A percentile compares a stretch with the other conserved stretches of the same genome.
These are phyloP conservation scores for Torulaspora quercuum DNA, from an alignment of 805 yeast genomes.

Conservation along the genomic window DNA sequence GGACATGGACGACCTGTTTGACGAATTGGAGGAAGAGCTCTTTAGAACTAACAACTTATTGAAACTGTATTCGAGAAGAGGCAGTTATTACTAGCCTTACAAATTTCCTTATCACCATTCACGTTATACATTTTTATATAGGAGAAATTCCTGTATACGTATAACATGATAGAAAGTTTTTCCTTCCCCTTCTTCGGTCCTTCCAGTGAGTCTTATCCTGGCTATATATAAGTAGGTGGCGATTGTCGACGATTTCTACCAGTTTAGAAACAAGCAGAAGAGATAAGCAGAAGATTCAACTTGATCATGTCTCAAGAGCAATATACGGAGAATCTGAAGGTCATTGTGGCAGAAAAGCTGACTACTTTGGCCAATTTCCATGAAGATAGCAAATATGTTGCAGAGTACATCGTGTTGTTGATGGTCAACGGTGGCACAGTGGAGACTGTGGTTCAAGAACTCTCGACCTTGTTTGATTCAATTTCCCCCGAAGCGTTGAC, in stretches of 20 bases:
- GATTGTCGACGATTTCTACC: too few relatives aligned
- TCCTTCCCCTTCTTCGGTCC: too few relatives aligned
- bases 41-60: slow-evolving; percentile 19
- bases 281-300: too few relatives aligned
- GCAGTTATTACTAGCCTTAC: slow-evolving; percentile 18
- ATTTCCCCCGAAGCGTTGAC: slow-evolving; percentile 58
- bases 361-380: slow-evolving; percentile 40
- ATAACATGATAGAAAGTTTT: too few relatives aligned
- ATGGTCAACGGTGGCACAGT: slow-evolving; percentile 65
- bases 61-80: slow-evolving; percentile 21
- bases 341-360: slow-evolving; percentile 42
- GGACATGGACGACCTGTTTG: slow-evolving; percentile 18
- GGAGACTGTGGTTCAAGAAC: slow-evolving; percentile 56
- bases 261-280: too few relatives aligned
- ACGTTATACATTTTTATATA: too few relatives aligned
- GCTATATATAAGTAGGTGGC: too few relatives aligned
- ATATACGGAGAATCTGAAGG: slow-evolving; percentile 41
- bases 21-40: slow-evolving; percentile 18
- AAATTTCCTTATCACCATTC: too few relatives aligned
- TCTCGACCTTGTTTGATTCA: slow-evolving; percentile 58
- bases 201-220: too few relatives aligned
- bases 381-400: slow-evolving; percentile 58
- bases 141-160: too few relatives aligned
- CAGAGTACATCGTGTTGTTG: slow-evolving; percentile 69
- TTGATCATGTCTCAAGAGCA: slow-evolving; percentile 34